Evolutionary conservation across 352 stramenopile genomes (phyloP), one percentile per base, ranked within the genome.

Genomic region (Peronospora destructor): DNA sequence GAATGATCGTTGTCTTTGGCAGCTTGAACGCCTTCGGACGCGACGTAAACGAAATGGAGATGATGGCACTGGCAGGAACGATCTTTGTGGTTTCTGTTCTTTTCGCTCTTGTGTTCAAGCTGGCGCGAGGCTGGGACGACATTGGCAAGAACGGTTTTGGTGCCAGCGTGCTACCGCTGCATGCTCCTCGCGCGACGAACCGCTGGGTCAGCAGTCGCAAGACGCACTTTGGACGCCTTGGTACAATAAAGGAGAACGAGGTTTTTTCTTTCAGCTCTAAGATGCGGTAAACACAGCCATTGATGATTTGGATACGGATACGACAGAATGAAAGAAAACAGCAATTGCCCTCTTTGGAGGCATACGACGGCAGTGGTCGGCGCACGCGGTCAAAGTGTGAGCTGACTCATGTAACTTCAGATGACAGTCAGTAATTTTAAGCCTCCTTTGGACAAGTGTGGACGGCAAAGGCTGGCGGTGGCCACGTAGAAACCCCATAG

Each of bases 81-180:
- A 71, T 87, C 30, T 87, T 87, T 45, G 72, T 87, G 38, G 65
- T 85, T 14, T 87, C 76, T 16, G 65, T 87, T 63, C 60, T 87
- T 17, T 64, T 87, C 26, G 76, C 79, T 49, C 55, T 87, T 23
- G 74, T 87, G 25, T 87, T 84, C 68, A 87, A 87, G 59, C 62
- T 85, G 33, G 72, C 76, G 40, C 76, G 74, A 48, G 76, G 72
- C 6, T 87, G 72, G 68, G 76, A 87, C 35, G 73, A 78, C 49
- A 37, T 64, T 41, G 63, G 78, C 45, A 75, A 85, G 42, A 51
- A 68, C 44, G 52, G 64, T 21, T 65, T 64, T 23, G 58, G 57
- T 54, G 56, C 45, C 56, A 62, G 64, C 45, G 42, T 82, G 9
- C 50, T 84, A 21, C 71, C 68, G 33, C 38, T 79, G 44, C 71